Evolutionary conservation across 2,329 filamentous ascomycete genomes (phyloP).

Genomic region (Botryotinia narcissicola): DNA sequence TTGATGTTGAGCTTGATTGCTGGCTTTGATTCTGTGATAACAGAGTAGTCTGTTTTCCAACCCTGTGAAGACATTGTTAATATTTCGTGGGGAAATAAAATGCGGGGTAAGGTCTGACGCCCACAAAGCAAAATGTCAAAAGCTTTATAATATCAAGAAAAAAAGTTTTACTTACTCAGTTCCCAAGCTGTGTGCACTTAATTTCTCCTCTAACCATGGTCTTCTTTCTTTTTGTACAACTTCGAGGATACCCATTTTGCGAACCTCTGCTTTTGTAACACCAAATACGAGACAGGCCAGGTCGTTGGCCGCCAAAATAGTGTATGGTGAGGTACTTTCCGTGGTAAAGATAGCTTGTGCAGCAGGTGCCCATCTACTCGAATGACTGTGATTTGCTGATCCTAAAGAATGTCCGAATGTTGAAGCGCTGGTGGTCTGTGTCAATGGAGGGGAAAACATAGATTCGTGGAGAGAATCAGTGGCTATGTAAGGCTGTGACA

Average conservation of each 20-base stretch:
- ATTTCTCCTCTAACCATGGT: conserved; percentile 84
- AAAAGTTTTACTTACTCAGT: conserved; percentile 27
- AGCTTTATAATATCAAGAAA: neutral
- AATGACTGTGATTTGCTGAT: conserved; percentile 76
- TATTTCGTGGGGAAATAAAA: neutral
- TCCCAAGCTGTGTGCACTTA: conserved; percentile 61
- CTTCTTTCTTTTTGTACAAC: conserved; percentile 88
- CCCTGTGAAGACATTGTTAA: conserved; percentile 20
- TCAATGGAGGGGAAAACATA: conserved; percentile 45
- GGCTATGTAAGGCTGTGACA: conserved; percentile 68
- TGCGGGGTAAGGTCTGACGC: neutral
- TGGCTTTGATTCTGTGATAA: conserved; percentile 30
- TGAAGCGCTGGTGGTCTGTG: conserved; percentile 39
- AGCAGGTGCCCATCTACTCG: conserved; percentile 84
- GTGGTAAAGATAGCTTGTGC: conserved; percentile 98
- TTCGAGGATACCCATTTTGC: conserved; percentile 91
- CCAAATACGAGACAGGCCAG: conserved; percentile 96
- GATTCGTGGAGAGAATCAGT: conserved; percentile 33
- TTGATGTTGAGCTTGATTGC: conserved; percentile 37
- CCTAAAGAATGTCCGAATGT: conserved; percentile 43
- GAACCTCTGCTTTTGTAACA: conserved; percentile 93
- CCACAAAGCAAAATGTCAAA: neutral
- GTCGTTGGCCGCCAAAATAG: conserved; percentile 93
- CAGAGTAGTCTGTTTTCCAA: conserved; percentile 27
- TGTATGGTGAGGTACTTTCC: conserved; percentile 87